Evolutionary conservation across 73 alveolate genomes (phyloP), one percentile per base, ranked within the genome.

Genomic region (Paramecium primaurelia): DNA sequence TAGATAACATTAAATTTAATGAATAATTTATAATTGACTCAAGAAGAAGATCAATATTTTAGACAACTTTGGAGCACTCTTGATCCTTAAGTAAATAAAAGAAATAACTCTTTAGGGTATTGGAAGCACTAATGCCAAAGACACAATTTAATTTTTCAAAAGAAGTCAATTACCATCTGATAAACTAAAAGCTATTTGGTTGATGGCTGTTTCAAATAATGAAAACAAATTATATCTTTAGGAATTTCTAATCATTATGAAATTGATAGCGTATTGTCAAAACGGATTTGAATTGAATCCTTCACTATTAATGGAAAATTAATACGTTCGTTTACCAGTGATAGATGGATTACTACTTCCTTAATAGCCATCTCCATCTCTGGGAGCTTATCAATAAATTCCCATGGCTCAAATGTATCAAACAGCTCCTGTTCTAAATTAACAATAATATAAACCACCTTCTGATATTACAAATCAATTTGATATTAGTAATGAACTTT

Each of bases 321-420:
- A 64, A 64, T 64, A 28, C 14, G 84, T 64, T 26, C 84, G 88
- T 75, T 36, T 75, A 8, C 88, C 88, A 75, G n/a, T 22, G 14
- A 11, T 75, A 5, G 88, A 75, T 37, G 88, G 88, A 38, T 11
- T 42, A 2, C 88, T 69, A 75, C 88, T 10, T 30, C 88, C 88
- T 0, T 34, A 22, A 38, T 75, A 36, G 47, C 34, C 40, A 12
- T 10, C 58, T 11, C 84, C 84, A 28, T 7, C 14, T 2, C 69
- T 54, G 7, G 69, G 32, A 6, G 32, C 28, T 54, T 16, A 16
- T 18, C 36, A 54, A 54, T 14, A 54, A 54, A 54, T 54, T 0
- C 69, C 69, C 4, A 18, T 54, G 9, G 36, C 69, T 18, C 36
- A 54, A 54, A 4, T n/a, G 9, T 54, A 64, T 64, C 12, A 64